Conservation (phyloP, 2,329 filamentous ascomycete species). For the Thelonectria rubi region DNA sequence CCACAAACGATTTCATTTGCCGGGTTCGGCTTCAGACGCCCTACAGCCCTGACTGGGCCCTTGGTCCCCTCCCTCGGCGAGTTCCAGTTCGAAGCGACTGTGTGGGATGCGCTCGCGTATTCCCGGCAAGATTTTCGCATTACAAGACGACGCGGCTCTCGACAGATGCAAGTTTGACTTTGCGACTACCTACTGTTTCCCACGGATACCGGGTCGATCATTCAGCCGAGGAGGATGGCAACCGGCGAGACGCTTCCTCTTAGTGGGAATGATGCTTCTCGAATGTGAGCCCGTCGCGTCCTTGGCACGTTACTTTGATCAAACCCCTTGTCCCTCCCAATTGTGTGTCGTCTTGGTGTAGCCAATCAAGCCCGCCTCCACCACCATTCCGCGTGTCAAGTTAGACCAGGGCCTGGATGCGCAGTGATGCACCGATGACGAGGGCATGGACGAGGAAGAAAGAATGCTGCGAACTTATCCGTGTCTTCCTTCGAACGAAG, state of each 20-base stretch:
- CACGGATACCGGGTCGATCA: neutral
- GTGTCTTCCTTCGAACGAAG: neutral
- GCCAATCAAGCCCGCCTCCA: slow-evolving; percentile 3
- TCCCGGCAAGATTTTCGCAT: slow-evolving; percentile 9
- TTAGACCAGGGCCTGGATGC: neutral
- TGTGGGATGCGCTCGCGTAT: neutral
- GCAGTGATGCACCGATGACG: neutral
- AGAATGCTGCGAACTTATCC: neutral
- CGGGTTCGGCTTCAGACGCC: slow-evolving; percentile 2
- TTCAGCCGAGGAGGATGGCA: neutral
- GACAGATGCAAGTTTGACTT: neutral
- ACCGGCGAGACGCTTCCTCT: neutral
- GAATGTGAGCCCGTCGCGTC: neutral
- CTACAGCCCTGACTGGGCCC: neutral
- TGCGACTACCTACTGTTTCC: neutral
- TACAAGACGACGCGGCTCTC: neutral
- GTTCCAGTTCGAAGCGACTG: neutral
- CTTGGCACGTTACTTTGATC: neutral
- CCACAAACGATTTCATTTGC: slow-evolving; percentile 5
- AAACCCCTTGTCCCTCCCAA: neutral
- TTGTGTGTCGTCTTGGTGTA: slow-evolving; percentile 3
- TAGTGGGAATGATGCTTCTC: neutral
- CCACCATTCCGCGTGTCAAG: slow-evolving; percentile 12
- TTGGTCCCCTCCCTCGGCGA: neutral
- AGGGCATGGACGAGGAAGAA: neutral